Evolutionary conservation across 176 grass and related monocot genomes (phyloP).

Genomic region (Eragrostis nindensis): DNA sequence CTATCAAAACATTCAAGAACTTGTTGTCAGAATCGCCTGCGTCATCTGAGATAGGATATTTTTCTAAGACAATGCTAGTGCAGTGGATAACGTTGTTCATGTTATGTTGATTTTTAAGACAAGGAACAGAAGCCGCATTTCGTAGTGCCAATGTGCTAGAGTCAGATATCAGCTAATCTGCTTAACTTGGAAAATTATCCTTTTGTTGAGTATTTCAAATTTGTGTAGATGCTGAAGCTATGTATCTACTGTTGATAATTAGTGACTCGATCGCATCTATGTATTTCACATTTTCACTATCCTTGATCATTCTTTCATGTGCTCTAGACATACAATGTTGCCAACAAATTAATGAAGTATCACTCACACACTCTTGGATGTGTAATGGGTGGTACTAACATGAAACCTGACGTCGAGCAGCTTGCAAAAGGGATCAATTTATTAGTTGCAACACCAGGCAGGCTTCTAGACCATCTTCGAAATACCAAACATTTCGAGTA

Average conservation of each 20-base stretch:
- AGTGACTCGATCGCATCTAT: not conserved
- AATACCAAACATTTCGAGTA: constrained; percentile 79
- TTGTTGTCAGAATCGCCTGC: not conserved
- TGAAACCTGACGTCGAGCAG: constrained; percentile 63
- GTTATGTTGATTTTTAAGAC: too few relatives aligned
- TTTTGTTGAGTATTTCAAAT: not conserved
- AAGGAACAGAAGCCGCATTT: too few relatives aligned
- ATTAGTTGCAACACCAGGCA: constrained; percentile 83
- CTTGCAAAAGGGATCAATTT: constrained; percentile 79
- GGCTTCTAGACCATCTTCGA: constrained; percentile 90
- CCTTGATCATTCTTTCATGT: not conserved
- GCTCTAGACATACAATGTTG: constrained; percentile 77
- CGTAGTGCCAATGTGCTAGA: not conserved
- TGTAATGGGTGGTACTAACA: constrained; percentile 74
- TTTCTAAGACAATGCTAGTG: not conserved
- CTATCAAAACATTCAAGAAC: too few relatives aligned
- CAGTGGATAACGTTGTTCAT: too few relatives aligned
- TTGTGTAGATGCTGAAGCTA: not conserved
- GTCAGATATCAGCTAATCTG: not conserved
- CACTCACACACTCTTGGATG: constrained; percentile 84
- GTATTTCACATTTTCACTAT: not conserved
- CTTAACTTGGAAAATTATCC: not conserved
- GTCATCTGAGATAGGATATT: not conserved
- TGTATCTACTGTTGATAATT: not conserved
- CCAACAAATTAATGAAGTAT: constrained; percentile 86